Percentiles rank a stretch among this genome's conserved stretches.
These are phyloP conservation scores for Ambrosia trifida DNA, from an alignment of 129 eudicot species.

Conservation along the genomic window DNA sequence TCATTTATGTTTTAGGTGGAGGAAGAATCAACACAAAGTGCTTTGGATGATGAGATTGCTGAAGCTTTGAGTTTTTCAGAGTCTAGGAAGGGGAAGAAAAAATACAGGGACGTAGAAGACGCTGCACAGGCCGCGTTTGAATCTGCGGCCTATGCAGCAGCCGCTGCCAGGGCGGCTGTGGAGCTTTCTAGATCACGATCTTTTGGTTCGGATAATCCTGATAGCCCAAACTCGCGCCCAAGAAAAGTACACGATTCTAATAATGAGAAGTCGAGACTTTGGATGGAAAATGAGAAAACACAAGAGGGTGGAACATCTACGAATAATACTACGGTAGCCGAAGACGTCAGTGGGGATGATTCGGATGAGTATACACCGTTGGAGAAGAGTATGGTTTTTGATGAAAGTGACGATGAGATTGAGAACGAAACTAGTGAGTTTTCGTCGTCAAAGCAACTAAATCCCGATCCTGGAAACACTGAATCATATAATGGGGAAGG, in stretches of 20 bases:
- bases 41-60: conserved; percentile 26
- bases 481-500: conserved; percentile 11
- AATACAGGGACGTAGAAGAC: conserved; percentile 71
- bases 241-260: conserved; percentile 25
- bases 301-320: conserved; percentile 10
- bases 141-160: conserved; percentile 87
- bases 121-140: conserved; percentile 93
- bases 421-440: not conserved
- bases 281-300: not conserved
- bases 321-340: not conserved
- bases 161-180: conserved; percentile 89
- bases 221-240: conserved; percentile 32
- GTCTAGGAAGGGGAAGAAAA: conserved; percentile 42
- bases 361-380: conserved; percentile 20
- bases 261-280: conserved; percentile 3
- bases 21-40: conserved; percentile 8
- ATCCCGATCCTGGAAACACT: not conserved
- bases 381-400: conserved; percentile 35
- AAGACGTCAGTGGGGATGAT: not conserved
- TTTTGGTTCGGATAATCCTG: conserved; percentile 51
- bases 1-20: conserved; percentile 1
- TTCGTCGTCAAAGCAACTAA: conserved; percentile 1
- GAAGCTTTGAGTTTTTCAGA: conserved; percentile 37
- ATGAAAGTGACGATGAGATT: conserved; percentile 49
- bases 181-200: conserved; percentile 67